Evolutionary conservation across 2,329 filamentous ascomycete genomes (phyloP).

Genomic region (Fusarium abutilonis): DNA sequence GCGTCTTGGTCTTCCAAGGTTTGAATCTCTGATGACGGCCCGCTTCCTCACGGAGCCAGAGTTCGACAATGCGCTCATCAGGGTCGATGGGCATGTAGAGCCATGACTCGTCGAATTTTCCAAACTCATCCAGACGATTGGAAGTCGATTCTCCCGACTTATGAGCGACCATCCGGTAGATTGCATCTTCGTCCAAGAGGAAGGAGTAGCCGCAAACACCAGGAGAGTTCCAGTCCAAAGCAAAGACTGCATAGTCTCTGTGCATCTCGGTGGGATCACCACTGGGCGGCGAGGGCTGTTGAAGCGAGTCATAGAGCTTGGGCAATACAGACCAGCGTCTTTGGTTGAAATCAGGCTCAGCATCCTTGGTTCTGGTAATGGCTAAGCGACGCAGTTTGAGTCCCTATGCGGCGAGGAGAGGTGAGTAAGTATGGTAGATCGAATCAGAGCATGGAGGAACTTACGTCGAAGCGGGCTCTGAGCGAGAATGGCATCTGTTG

Average conservation of each 20-base stretch:
- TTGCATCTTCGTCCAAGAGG: fast-evolving
- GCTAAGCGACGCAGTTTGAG: not conserved
- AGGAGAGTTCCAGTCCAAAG: not conserved
- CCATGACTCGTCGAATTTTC: not conserved
- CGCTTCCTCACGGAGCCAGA: not conserved
- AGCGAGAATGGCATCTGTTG: not conserved
- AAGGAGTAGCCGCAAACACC: not conserved
- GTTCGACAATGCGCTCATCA: not conserved
- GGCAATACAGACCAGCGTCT: not conserved
- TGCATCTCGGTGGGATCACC: not conserved
- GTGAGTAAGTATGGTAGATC: not conserved
- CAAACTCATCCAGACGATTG: fast-evolving
- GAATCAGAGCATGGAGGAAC: not conserved
- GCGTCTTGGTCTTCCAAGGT: not conserved
- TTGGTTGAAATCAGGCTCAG: too few species aligned
- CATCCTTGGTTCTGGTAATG: not conserved
- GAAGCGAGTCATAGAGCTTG: fast-evolving
- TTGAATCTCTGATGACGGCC: too few species aligned
- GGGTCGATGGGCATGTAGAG: not conserved
- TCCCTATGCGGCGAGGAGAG: not conserved
- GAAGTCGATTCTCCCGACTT: not conserved
- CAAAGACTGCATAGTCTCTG: not conserved
- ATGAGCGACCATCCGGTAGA: not conserved
- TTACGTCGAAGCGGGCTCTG: not conserved
- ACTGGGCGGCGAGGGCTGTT: fast-evolving